Percentiles rank a stretch among this genome's conserved stretches.
phyloP scores from a whole-genome alignment of 2,329 filamentous ascomycete genomes.

The Aspergillus pseudoglaucus region DNA sequence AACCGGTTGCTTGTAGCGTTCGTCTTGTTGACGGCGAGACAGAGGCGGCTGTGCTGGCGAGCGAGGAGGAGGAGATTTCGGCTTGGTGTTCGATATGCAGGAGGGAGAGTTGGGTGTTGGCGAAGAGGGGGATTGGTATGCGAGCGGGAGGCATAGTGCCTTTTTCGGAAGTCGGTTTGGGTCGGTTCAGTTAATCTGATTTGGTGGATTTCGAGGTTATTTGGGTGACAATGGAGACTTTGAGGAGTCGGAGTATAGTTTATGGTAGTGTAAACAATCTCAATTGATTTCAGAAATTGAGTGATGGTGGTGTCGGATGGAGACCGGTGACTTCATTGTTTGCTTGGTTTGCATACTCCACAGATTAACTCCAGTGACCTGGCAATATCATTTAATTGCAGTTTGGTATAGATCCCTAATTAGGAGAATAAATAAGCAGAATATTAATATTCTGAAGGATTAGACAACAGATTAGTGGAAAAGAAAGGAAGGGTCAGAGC shows the following conservation, averaged over 20 bases:
- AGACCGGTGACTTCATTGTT: too few species aligned
- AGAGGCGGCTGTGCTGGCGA: conserved; percentile 34
- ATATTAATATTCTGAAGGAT: too few species aligned
- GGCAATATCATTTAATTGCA: too few species aligned
- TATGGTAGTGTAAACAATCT: too few species aligned
- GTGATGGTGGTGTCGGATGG: background rate
- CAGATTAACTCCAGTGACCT: too few species aligned
- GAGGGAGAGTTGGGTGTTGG: conserved; percentile 36
- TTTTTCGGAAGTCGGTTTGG: background rate
- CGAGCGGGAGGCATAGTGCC: background rate
- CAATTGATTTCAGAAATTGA: background rate
- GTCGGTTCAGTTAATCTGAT: background rate
- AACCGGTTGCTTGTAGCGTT: conserved; percentile 36
- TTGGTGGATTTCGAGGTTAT: background rate
- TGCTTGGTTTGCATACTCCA: too few species aligned
- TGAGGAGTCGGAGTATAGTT: background rate
- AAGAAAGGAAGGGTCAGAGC: too few species aligned
- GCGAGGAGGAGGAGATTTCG: conserved; percentile 38
- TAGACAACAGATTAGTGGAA: too few species aligned
- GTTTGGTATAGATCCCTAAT: too few species aligned
- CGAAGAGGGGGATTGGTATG: conserved; percentile 36
- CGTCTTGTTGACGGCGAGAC: conserved; percentile 38
- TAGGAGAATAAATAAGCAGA: too few species aligned
- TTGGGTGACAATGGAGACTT: background rate
- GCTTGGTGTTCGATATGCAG: conserved; percentile 39